Evolutionary conservation across 1,284 basidiomycete species (phyloP), one percentile per base, ranked within the genome.

Genomic region (Apiotrichum gracile): DNA sequence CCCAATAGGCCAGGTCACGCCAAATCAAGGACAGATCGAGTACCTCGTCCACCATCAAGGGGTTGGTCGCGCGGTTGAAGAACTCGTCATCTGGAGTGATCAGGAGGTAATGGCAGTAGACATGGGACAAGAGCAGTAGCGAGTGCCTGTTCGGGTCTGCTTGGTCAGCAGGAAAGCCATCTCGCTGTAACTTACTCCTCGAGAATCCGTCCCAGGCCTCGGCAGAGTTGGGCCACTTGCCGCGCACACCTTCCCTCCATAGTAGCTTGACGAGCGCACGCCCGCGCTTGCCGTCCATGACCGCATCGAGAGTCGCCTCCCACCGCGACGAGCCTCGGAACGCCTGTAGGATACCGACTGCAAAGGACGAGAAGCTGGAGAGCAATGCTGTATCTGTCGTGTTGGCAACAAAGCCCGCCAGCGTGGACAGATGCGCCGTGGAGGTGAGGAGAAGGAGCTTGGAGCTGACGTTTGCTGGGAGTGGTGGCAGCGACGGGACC

Each of bases 11-110:
- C 38, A 75, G 58, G 58, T 76, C 67, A 25, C 72, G 57, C 74
- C 73, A 76, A 21, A 75, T 67, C 1, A 61, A 58, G 2, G 67
- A 66, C 7, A 76, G 52, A n/a, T 78, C 52, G 16, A 67, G 50
- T 5, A 97, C 80, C 67, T 98, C 94, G 64, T 96, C 91, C 9
- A 93, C 72, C 0, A 81, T 80, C 3, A 98, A 79, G 1, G 90
- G 87, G 63, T 92, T 92, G 16, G 64, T 57, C 2, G 59, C 19
- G 2, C 47, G 44, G 9, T 49, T 52, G 68, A 93, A 93, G 76
- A 98, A 97, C 72, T 98, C 94, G 70, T 97, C 94, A 63, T 98
- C 96, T 3, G 90, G 90, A 78, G 98, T 88, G 0, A 92, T 91
- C 37, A 92, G 79, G 19, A 98, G 81, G 13, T 85, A 83, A 59